Evolutionary conservation across 2,329 filamentous ascomycete genomes (phyloP), one percentile per base, ranked within the genome.

Genomic region (Lecanoromycetidae sp.): DNA sequence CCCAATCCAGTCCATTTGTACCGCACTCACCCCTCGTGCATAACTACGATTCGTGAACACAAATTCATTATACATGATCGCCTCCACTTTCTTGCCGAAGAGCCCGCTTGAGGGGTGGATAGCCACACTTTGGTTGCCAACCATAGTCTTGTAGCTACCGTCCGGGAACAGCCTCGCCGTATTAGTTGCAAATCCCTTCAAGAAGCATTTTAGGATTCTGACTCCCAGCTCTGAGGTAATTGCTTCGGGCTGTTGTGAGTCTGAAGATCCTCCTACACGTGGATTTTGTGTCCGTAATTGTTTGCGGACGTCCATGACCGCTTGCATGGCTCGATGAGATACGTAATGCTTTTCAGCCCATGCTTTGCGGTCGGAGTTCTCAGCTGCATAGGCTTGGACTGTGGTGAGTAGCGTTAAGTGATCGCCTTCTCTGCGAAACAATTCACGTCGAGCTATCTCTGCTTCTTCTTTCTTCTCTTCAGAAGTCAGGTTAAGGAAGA

Each of bases 31-130:
- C 3, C 74, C 71, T 40, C 76, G 66, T 12, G 75, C 78, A 64
- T 79, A 82, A 45, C 74, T 75, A 54, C 74, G 74, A 35, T 72
- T 79, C 17, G 78, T 82, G 57, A 76, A 82, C 2, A 81, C 75
- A 59, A 77, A 80, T 59, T 81, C 77, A 50, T 75, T 77, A 56
- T 79, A 82, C 59, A 81, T 66, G 44, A 82, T 77, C 2, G 74
- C 77, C 60, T 79, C 76, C 5, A 77, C 66, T 53, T 75, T 76
- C 56, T 71, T 72, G 17, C 75, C 74, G 56, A 76, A 77, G 5
- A 80, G 59, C 12, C 77, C 74, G 50, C 74, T 79, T 6, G 71
- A 74, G 1, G 77, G 77, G 49, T 81, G 78, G 32, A 82, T 79
- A 1, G 76, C 70, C 1, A 82, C 76, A 0, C 69, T 70, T 60